Base-by-base conservation (phyloP, 768 basidiomycete genomes). In the Hypsizygus marmoreus region DNA sequence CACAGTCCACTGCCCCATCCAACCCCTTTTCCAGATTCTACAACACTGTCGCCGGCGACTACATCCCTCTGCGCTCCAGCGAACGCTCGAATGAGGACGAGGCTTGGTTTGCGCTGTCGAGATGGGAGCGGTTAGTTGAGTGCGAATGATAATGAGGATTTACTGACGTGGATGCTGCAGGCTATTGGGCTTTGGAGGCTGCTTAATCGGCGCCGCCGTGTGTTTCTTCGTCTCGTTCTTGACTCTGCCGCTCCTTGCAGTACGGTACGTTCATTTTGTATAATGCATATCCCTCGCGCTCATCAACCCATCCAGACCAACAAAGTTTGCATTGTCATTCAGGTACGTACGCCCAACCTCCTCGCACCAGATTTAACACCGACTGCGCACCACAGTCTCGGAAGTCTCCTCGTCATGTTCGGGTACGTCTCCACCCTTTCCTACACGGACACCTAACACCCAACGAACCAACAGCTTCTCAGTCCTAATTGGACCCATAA, bases 141-240 rank as follows among this genome's bases (percentile, higher is more conserved):
- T 11, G n/a, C 8, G 14, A 14, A 9, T 11, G 5, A 11, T 4
- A 26, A 22, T 13, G 24, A 10, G 29, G 26, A 42, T n/a, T n/a
- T n/a, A 33, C 45, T 54, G 19, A 54, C 1, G 20, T 35, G 0
- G 4, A 45, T 44, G 32, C 30, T 40, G 19, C 46, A 95, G 93
- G 55, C 71, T 99, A 51, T 69, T 97, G 11, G 97, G 93, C 6
- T 99, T 99, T 64, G 81, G 89, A 33, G 88, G 81, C 23, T 97
- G 94, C 62, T 71, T 95, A 35, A 68, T 91, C 17, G 97, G 97
- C 5, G 95, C 94, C 1, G 84, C 83, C 13, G 90, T 93, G 2
- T 99, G 97, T 71, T 97, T 97, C 74, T 83, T 88, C 55, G 84
- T 97, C 30, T 82, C 91, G 12, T 97, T 97, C 69, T 62, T 95